phyloP scores from a whole-genome alignment of 2,329 filamentous ascomycete genomes.

The Paradendryphiella salina region DNA sequence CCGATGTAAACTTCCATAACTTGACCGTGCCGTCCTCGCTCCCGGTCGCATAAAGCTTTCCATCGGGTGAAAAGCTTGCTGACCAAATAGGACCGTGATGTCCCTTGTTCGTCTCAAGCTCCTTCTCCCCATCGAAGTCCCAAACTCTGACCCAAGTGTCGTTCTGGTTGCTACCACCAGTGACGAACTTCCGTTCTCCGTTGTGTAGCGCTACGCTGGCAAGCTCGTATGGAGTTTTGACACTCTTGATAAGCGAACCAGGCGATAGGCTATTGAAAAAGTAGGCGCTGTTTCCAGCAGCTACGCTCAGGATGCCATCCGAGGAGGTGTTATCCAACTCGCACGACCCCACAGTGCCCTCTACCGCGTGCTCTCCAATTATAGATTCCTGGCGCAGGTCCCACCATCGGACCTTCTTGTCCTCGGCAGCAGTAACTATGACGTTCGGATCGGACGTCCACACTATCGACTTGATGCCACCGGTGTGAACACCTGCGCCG shows the following conservation, averaged over 20 bases:
- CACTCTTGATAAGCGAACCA: conserved; percentile 72
- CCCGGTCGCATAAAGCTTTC: conserved; percentile 92
- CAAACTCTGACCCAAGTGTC: conserved; percentile 98
- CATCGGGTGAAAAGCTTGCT: conserved; percentile 89
- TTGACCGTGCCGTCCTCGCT: conserved; percentile 99
- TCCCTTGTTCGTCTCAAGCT: conserved; percentile 91
- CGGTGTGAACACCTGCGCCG: conserved; percentile 78
- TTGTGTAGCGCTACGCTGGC: conserved; percentile 89
- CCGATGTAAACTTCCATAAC: conserved; percentile 71
- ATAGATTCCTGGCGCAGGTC: conserved; percentile 77
- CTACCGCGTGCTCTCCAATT: conserved; percentile 75
- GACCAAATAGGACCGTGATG: conserved; percentile 99
- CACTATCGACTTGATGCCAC: conserved; percentile 93
- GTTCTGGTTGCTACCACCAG: conserved; percentile 73
- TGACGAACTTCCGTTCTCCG: conserved; percentile 79
- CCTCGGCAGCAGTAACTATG: conserved; percentile 85
- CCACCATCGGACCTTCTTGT: conserved; percentile 93
- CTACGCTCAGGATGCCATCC: conserved; percentile 80
- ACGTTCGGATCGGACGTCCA: conserved; percentile 90
- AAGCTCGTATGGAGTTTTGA: conserved; percentile 79
- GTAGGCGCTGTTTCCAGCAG: conserved; percentile 91
- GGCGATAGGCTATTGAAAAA: conserved; percentile 81
- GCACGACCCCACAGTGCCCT: conserved; percentile 87
- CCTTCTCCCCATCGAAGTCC: conserved; percentile 79
- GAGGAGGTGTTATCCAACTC: conserved; percentile 70